Base-by-base conservation (phyloP, 2,329 filamentous ascomycete species). In the Microdochium trichocladiopsis region DNA sequence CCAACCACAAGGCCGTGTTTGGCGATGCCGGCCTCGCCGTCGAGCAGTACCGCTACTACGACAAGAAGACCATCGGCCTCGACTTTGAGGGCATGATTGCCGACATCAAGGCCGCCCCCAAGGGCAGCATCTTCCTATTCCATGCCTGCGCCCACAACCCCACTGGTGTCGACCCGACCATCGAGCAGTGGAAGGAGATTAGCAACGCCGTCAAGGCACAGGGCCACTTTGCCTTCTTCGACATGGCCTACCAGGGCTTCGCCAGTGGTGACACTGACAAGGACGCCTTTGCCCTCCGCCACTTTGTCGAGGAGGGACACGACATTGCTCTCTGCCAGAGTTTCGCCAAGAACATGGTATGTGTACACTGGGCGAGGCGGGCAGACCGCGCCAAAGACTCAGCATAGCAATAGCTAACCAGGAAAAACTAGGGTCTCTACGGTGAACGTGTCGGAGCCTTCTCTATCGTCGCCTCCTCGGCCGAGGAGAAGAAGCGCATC, bases 201-300 rank as follows among this genome's bases (percentile, higher is more conserved):
- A 90, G 88, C 72, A 76, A 87, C 56, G 88, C 87, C 56, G 84
- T 96, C 72, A 95, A 95, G 82, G 81, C 84, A 69, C 84, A 88
- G 70, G 85, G 80, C 50, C 93, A 97, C 81, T 95, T 87, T 71
- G 86, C 90, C 64, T 96, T 99, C 83, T 99, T 97, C 77, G 93
- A 97, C 73, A 96, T 96, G 92, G 93, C 93, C 58, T 99, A 99
- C 81, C 93, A 99, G 77, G 93, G 93, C 63, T 97, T 99, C 67
- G 93, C 93, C 63, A 94, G 87, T 58, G 93, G 93, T 61, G 83
- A 95, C 74, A 94, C 89, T 58, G 83, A 95, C 78, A 86, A 86
- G 72, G 93, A 99, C 69, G 94, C 94, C 58, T 97, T 93, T 69
- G 90, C 94, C 56, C 82, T 97, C 60, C 86, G 94, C 61, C 80